Evolutionary conservation across 1,284 basidiomycete genomes (phyloP), one percentile per base, ranked within the genome.

Genomic region (Ustilago esculenta): DNA sequence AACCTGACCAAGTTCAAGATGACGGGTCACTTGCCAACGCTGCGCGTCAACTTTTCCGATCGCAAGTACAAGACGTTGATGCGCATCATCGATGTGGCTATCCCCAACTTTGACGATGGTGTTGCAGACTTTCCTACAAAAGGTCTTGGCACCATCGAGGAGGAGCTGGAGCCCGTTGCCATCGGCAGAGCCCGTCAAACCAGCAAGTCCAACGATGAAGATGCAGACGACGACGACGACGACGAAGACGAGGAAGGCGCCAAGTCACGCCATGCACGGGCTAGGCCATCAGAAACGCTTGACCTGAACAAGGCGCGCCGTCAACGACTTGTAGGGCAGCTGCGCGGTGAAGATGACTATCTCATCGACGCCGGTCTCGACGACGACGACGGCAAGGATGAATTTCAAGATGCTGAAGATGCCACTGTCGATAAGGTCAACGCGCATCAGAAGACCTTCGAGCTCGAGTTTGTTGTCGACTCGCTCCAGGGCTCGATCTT

Each of bases 41-140:
- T 99, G 6, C 90, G 92, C 76, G 86, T 97, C 81, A 98, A 99
- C 83, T 87, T 98, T 65, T 98, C 96, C 6, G 96, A 98, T 75
- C 86, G 87, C 20, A 99, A 98, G 83, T 99, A 99, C 84, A 92
- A 95, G 83, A 88, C 90, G 3, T 84, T 98, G 39, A 94, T 98
- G 91, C 88, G 90, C 17, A 86, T 98, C 66, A 88, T 98, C 76
- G 94, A 98, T 75, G 90, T 94, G 11, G 88, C 90, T 25, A 89
- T 99, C 34, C 96, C 96, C 4, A 87, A 90, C 56, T 90, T 98
- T 74, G 90, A 86, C 46, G 86, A 89, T 29, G 72, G 24, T 4
- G 51, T 20, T 6, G 29, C 37, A 4, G 44, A 45, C 21, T 47
- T 49, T 7, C 63, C 61, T 0, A 66, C 61, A 33, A 53, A 56